Evolutionary conservation across 2,329 filamentous ascomycete species (phyloP).

Genomic region (Penicillium brevicompactum): DNA sequence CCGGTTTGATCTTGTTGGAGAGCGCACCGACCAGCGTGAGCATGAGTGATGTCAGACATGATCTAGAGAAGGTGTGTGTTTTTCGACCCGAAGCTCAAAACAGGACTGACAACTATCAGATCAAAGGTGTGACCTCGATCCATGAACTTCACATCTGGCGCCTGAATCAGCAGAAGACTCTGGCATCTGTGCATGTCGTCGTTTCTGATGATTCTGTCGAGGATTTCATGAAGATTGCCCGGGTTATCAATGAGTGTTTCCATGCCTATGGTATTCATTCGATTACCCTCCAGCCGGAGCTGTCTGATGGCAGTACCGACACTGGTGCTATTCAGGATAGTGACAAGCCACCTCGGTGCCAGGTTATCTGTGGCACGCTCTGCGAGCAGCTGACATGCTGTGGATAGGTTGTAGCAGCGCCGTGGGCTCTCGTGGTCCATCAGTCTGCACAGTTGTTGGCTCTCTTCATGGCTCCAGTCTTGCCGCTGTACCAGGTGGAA

Average conservation of each 20-base stretch:
- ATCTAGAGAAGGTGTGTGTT: slow-evolving; percentile 62
- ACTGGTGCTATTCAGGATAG: slow-evolving; percentile 12
- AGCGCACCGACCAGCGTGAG: slow-evolving; percentile 64
- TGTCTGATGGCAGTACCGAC: slow-evolving; percentile 27
- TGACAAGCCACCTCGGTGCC: slow-evolving; percentile 45
- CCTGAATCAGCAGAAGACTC: slow-evolving; percentile 68
- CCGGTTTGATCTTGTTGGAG: slow-evolving; percentile 67
- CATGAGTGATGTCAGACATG: slow-evolving; percentile 65
- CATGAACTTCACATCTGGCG: slow-evolving; percentile 77
- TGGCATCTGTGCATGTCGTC: slow-evolving; percentile 71
- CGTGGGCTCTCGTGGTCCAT: background rate
- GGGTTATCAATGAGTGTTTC: slow-evolving; percentile 67
- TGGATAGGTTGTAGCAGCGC: slow-evolving; percentile 18
- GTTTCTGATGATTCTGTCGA: slow-evolving; percentile 60
- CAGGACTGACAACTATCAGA: slow-evolving; percentile 43
- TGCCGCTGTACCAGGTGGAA: no score
- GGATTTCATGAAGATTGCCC: slow-evolving; percentile 63
- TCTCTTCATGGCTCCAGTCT: no score
- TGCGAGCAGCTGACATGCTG: slow-evolving; percentile 59
- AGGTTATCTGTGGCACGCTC: slow-evolving; percentile 54
- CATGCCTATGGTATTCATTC: slow-evolving; percentile 75
- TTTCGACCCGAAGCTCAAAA: background rate
- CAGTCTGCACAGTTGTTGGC: background rate
- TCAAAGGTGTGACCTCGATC: slow-evolving; percentile 66
- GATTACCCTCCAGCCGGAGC: slow-evolving; percentile 69